A percentile compares a stretch with the other conserved stretches of the same genome.
Evolutionary conservation across 331 rosid species (phyloP).

Genomic region (Telfairia occidentalis): DNA sequence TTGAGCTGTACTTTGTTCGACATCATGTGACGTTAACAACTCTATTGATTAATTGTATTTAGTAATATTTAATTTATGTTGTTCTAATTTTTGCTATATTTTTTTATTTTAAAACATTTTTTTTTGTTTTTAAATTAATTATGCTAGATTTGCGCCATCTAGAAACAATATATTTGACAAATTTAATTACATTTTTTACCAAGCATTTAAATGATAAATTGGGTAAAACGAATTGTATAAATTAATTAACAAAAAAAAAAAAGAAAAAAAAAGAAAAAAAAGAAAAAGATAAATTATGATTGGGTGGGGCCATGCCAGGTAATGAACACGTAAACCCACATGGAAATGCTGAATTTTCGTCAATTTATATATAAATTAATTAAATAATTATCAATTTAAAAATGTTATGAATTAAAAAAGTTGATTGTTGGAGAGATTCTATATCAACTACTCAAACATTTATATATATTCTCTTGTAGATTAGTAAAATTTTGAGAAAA

Average conservation of each 20-base stretch:
- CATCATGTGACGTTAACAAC: too few species aligned
- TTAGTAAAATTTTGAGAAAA: neutral
- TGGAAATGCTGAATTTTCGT: neutral
- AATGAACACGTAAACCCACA: neutral
- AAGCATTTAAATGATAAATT: neutral
- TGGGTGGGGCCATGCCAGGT: conserved; percentile 4
- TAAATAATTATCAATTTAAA: neutral
- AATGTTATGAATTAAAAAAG: neutral
- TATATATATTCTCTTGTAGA: neutral
- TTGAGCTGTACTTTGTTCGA: too few species aligned
- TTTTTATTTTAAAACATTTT: too few species aligned
- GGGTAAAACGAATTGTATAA: neutral
- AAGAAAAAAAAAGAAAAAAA: neutral
- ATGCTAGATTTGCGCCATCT: too few species aligned
- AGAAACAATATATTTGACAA: too few species aligned
- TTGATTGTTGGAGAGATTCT: neutral
- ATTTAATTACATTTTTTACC: too few species aligned
- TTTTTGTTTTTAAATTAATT: too few species aligned
- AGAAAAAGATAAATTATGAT: neutral
- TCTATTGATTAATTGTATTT: too few species aligned
- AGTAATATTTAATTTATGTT: too few species aligned
- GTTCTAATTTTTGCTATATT: too few species aligned
- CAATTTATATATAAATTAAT: neutral
- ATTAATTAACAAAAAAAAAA: neutral
- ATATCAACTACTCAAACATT: neutral